A percentile compares a stretch with the other conserved stretches of the same genome.
Evolutionary conservation across 1,139 yeast species (phyloP).

Genomic region (Yamadazyma blattariae): DNA sequence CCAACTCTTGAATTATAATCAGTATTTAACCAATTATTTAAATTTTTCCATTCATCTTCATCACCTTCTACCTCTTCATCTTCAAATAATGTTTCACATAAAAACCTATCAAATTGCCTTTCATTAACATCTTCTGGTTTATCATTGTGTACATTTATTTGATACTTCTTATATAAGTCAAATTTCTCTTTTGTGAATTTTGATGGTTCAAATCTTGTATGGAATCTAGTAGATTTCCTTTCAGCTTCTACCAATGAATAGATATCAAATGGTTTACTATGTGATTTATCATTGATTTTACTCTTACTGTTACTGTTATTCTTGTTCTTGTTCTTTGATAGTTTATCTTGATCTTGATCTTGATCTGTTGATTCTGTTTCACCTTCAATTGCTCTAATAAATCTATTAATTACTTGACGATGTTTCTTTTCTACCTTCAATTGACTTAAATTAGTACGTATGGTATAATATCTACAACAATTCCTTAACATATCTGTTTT

Average conservation of each 20-base stretch:
- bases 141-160: constrained; percentile 66
- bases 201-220: constrained; percentile 54
- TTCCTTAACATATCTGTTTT: constrained; percentile 68
- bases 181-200: constrained; percentile 58
- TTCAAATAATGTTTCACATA: constrained; percentile 67
- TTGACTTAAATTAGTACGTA: constrained; percentile 53
- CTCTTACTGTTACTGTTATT: constrained; percentile 6
- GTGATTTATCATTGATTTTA: background rate
- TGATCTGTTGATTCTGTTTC: constrained; percentile 7
- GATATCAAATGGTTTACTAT: constrained; percentile 11
- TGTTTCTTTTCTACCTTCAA: constrained; percentile 62
- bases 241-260: constrained; percentile 20
- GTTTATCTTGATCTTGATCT: too few relatives aligned
- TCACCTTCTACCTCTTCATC: constrained; percentile 24
- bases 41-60: constrained; percentile 25
- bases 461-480: constrained; percentile 84
- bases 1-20: constrained; percentile 24
- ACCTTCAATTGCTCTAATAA: constrained; percentile 41
- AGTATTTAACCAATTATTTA: constrained; percentile 27
- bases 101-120: constrained; percentile 55
- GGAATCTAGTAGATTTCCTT: constrained; percentile 32
- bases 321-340: too few relatives aligned
- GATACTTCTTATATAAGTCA: constrained; percentile 66
- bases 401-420: constrained; percentile 62
- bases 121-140: constrained; percentile 41